Base-by-base conservation (phyloP, 495 filamentous ascomycete species). In the Aspergillus cavernicola region DNA sequence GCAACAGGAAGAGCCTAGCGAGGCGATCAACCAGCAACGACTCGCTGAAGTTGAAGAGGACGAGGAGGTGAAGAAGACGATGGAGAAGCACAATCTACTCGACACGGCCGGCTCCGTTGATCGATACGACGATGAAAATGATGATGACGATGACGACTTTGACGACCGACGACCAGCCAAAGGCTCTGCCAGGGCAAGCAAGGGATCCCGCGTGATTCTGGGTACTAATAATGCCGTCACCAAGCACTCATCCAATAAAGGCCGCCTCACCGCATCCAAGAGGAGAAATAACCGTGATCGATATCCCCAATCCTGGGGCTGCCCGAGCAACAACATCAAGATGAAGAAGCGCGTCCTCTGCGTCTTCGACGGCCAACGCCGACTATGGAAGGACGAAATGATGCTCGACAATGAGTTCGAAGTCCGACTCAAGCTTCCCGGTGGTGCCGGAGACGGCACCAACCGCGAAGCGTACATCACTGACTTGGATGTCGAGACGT, bases 361-460 rank as follows among this genome's bases (percentile, higher is more conserved):
- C 58, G 90, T 96, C 15, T 99, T 95, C 57, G 91, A 97, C 62
- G 95, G 95, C 2, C 81, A 79, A 11, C 81, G 92, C 47, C 83
- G 92, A 7, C 78, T 99, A 53, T 92, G 87, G 80, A 97, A 97
- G 74, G 95, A 99, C 66, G 95, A 97, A 75, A 96, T 97, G 93
- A 93, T 96, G 90, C 85, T 99, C 35, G 88, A 90, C 61, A 88
- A 87, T 20, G 90, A 96, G 59, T 93, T 91, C 59, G 95, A 99
- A 70, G 90, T 97, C 45, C 90, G 91, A 59, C 71, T 96, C 64
- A 83, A 80, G 68, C 82, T 95, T 16, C 79, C 77, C 23, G 81
- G 82, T 55, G 84, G 83, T 55, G 84, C 83, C 36, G 79, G 81
- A 6, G 74, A 80, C 51, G 78, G 77, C 44, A 77, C 74, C 16